Evolutionary conservation across 2,329 filamentous ascomycete genomes (phyloP), one percentile per base, ranked within the genome.

Genomic region (Raffaelea arxii): DNA sequence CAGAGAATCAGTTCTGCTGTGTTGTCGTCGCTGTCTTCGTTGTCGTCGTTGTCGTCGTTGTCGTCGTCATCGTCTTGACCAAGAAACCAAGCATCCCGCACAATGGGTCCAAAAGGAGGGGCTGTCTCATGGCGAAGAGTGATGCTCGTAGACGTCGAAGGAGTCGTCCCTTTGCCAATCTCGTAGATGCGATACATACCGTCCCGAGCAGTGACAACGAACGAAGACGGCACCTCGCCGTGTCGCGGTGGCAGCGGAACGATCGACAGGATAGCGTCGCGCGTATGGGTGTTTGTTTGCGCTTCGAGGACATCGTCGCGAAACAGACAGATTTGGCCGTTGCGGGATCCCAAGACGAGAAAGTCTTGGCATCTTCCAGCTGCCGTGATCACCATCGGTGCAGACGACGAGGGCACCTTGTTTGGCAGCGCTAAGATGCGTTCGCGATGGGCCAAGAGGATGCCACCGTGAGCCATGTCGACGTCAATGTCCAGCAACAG

Each of bases 121-220:
- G 71, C 68, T 1, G 82, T 77, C 53, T 82, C 77, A 61, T 94
- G 86, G 5, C 85, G 65, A 1, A 84, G 69, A 11, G 62, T 53
- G 2, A 80, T 41, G 4, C 2, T 3, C 2, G 19, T n/a, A 2
- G 4, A 4, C 5, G 2, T 9, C 7, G 30, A 2, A 6, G n/a
- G 18, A 19, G 5, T 4, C n/a, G 19, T 7, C 12, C 14, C 3
- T 4, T n/a, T 6, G 1, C 54, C 50, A 1, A 54, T 49, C 25
- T 69, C 61, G 56, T 72, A 86, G 42, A 91, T 78, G 35, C 83
- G 77, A 55, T 84, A 89, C 43, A 72, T 78, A 2, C 88, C 86
- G 60, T 95, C 85, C 46, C 89, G 78, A 35, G 84, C 84, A 4
- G 84, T 86, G 0, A 83, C 82, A 14, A 91, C 63, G 37, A 94